Percentiles rank a stretch among this genome's conserved stretches.
Conservation (phyloP, 169 alveolate species). For the Plasmodium vinckei region DNA sequence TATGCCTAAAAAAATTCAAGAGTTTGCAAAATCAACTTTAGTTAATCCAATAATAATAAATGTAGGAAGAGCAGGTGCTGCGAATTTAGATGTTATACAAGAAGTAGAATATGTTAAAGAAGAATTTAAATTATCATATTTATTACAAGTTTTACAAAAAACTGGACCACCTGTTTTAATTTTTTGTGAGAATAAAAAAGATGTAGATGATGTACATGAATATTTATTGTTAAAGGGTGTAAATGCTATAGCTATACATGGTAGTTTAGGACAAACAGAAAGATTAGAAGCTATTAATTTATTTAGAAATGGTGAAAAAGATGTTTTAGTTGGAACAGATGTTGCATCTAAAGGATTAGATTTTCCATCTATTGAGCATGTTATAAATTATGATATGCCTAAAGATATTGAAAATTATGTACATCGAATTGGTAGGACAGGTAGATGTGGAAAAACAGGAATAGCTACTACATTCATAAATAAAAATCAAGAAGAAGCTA, state of each 20-base stretch:
- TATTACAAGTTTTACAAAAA: conserved; percentile 93
- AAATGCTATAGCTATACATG: conserved; percentile 93
- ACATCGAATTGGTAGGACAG: conserved; percentile 99
- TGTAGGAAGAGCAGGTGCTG: conserved; percentile 96
- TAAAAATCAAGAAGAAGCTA: conserved; percentile 85
- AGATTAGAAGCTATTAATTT: conserved; percentile 88
- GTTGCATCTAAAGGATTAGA: conserved; percentile 98
- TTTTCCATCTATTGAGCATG: conserved; percentile 96
- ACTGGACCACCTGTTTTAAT: conserved; percentile 97
- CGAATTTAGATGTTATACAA: conserved; percentile 93
- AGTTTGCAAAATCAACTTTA: conserved; percentile 94
- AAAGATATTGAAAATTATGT: conserved; percentile 96
- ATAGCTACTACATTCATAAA: conserved; percentile 95
- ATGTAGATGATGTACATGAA: conserved; percentile 96
- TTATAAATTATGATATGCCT: conserved; percentile 99
- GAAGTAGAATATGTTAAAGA: conserved; percentile 94
- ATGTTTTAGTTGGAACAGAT: conserved; percentile 94
- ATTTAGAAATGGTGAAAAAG: conserved; percentile 87
- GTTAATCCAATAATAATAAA: conserved; percentile 94
- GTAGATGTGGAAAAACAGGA: conserved; percentile 96
- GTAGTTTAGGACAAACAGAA: conserved; percentile 92
- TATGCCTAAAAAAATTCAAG: conserved; percentile 96
- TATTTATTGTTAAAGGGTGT: conserved; percentile 91
- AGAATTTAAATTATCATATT: conserved; percentile 91
- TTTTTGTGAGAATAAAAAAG: conserved; percentile 95